Evolutionary conservation across 2,329 filamentous ascomycete genomes (phyloP), one percentile per base, ranked within the genome.

Genomic region (Trichoderma cornu-damae): DNA sequence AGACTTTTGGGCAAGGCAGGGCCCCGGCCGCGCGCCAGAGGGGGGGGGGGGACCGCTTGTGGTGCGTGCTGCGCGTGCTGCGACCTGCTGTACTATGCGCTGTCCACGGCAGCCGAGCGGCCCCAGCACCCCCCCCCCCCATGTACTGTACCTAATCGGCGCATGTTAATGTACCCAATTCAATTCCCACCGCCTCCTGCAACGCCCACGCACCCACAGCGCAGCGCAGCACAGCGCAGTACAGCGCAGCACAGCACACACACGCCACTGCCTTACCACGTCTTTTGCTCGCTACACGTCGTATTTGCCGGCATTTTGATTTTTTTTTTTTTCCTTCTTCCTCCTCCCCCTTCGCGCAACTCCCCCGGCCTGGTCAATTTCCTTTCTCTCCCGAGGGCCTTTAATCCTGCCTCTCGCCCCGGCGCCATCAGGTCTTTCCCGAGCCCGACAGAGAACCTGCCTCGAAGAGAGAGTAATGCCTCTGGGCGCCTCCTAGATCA

Each of bases 241-340:
- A n/a, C n/a, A n/a, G n/a, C n/a, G n/a, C n/a, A n/a, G n/a, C n/a
- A n/a, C n/a, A n/a, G n/a, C n/a, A 55, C 35, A 47, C 51, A 30
- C 49, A 26, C 49, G 26, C 49, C 28, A 40, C 53, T 47, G 18
- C 40, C 48, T 47, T 47, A 43, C 48, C 43, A 44, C 48, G 40
- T 53, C 56, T 58, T 59, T 55, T 42, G 35, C 30, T 46, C 26
- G 28, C 46, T 57, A 55, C 52, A 55, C 52, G 52, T 55, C 52
- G 52, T 47, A 28, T 51, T n/a, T n/a, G 16, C 35, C 16, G 16
- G 35, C 22, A 22, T 35, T 42, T 30, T 37, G 16, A 22, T 35
- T 44, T 61, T 58, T 59, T 49, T 60, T 59, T 44, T 49, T 54
- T 60, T 58, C 44, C 54, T 18, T 61, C 56, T 12, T 24, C n/a